These are phyloP conservation scores for Dryadomyces quercivorus DNA, from an alignment of 2,329 filamentous ascomycete species.

Conservation along the genomic window DNA sequence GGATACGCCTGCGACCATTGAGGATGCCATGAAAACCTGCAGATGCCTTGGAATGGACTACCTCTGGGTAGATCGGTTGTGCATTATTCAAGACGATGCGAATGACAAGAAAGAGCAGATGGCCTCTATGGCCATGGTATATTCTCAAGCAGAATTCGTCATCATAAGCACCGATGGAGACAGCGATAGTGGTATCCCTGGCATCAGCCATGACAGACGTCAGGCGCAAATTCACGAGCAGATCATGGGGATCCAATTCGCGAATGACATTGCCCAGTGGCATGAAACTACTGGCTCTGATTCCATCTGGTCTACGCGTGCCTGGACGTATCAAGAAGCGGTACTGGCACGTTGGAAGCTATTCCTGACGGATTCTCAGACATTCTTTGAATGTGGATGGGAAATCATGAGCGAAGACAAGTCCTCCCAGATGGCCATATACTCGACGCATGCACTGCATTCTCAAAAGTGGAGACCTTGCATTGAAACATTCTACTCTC, in stretches of 20 bases:
- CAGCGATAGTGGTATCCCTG: too few species aligned
- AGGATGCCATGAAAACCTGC: not conserved
- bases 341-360: too few species aligned
- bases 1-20: not conserved
- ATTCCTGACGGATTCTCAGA: too few species aligned
- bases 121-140: not conserved
- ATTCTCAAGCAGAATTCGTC: conserved; percentile 1
- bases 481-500: too few species aligned
- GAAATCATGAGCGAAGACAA: too few species aligned
- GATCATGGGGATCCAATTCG: not conserved
- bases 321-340: conserved; percentile 4
- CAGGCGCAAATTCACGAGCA: too few species aligned
- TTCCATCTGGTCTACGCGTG: not conserved
- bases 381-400: too few species aligned
- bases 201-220: too few species aligned
- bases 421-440: too few species aligned
- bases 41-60: not conserved
- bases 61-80: conserved; percentile 20
- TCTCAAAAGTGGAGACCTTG: too few species aligned
- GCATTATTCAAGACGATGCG: conserved; percentile 1
- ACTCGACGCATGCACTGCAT: too few species aligned
- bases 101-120: not conserved
- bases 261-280: not conserved
- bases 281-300: not conserved
- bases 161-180: not conserved